phyloP scores from a whole-genome alignment of 306 rosid genomes.

The Trichosanthes cucumerina region DNA sequence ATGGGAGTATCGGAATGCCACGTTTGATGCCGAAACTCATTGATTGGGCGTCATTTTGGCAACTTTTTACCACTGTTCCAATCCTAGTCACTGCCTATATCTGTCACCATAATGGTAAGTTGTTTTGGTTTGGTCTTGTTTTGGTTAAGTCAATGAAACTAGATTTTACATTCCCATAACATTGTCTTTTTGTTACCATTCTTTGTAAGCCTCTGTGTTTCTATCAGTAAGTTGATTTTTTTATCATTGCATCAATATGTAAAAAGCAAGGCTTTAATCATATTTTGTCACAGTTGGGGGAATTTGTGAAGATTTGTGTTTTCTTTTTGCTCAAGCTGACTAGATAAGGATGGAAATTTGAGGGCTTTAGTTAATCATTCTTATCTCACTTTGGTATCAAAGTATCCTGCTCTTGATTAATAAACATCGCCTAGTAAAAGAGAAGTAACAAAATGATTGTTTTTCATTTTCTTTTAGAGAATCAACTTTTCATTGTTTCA shows the following conservation, averaged over 20 bases:
- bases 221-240: background rate
- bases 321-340: background rate
- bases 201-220: background rate
- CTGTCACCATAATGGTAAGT: constrained; percentile 56
- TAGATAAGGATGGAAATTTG: background rate
- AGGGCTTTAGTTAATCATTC: background rate
- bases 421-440: background rate
- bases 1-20: constrained; percentile 47
- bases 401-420: background rate
- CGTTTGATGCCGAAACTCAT: constrained; percentile 36
- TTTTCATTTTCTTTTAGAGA: too few species aligned
- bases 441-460: background rate
- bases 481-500: too few species aligned
- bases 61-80: constrained; percentile 55
- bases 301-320: background rate
- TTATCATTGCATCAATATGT: background rate
- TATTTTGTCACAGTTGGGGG: background rate
- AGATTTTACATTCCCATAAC: background rate
- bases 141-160: background rate
- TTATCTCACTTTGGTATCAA: background rate
- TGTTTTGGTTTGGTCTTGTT: background rate
- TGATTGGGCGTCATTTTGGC: constrained; percentile 50
- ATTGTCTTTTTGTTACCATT: background rate
- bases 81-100: constrained; percentile 59
- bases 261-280: background rate